Evolutionary conservation across 75 land plant genomes (phyloP).

Genomic region (Selaginella moellendorffii): DNA sequence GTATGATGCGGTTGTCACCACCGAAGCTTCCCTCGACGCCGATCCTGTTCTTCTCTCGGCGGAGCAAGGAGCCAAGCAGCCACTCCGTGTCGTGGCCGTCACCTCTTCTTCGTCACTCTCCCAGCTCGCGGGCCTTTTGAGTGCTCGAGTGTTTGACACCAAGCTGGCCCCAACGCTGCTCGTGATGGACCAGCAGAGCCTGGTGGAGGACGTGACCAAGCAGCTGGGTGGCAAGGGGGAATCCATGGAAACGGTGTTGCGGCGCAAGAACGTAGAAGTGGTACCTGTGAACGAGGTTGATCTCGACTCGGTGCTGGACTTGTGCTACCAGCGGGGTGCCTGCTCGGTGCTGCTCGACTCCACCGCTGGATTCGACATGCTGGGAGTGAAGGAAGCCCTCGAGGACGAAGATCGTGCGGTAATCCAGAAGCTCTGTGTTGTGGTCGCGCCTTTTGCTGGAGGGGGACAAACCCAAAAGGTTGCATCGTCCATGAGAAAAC

Average conservation of each 20-base stretch:
- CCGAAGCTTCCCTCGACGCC: slow-evolving; percentile 26
- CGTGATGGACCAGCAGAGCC: slow-evolving; percentile 29
- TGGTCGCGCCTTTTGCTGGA: slow-evolving; percentile 38
- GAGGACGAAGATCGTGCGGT: slow-evolving; percentile 12
- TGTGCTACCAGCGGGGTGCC: slow-evolving; percentile 38
- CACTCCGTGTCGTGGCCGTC: slow-evolving; percentile 48
- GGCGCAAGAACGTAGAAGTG: slow-evolving; percentile 36
- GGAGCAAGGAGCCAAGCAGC: slow-evolving; percentile 75
- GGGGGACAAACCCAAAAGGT: slow-evolving; percentile 12
- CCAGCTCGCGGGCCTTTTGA: too few species aligned
- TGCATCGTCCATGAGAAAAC: slow-evolving; percentile 6
- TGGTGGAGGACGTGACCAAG: slow-evolving; percentile 11
- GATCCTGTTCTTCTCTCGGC: slow-evolving; percentile 33
- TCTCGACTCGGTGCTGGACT: slow-evolving; percentile 40
- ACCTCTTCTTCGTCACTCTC: neutral
- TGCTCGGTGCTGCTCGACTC: slow-evolving; percentile 65
- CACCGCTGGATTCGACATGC: slow-evolving; percentile 31
- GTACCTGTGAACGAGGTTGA: slow-evolving; percentile 35
- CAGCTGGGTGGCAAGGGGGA: slow-evolving; percentile 13
- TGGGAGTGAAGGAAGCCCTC: slow-evolving; percentile 35
- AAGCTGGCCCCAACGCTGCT: slow-evolving; percentile 30
- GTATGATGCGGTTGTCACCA: slow-evolving; percentile 56
- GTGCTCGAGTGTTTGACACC: slow-evolving; percentile 19
- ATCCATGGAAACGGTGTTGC: slow-evolving; percentile 18
- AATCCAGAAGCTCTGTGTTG: slow-evolving; percentile 49